Percentiles rank a stretch among this genome's conserved stretches.
Evolutionary conservation across 176 grass and related monocot genomes (phyloP).

Genomic region (Guadua angustifolia): DNA sequence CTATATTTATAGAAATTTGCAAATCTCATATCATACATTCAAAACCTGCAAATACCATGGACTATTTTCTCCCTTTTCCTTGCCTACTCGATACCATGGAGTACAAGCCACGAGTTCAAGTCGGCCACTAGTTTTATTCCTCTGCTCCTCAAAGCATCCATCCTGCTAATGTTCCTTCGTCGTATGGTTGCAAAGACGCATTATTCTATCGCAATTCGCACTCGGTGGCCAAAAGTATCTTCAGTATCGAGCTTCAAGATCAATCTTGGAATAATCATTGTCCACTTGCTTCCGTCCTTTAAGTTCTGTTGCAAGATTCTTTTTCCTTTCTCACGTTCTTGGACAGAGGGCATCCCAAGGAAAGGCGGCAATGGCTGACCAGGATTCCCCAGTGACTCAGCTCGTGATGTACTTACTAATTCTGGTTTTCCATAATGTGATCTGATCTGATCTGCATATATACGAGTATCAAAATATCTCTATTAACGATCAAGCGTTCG

Average conservation of each 20-base stretch:
- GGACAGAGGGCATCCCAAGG: not conserved
- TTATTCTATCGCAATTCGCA: not conserved
- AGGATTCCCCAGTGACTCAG: not conserved
- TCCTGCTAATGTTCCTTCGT: not conserved
- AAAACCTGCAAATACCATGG: not conserved
- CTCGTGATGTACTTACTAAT: constrained; percentile 1
- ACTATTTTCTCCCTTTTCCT: not conserved
- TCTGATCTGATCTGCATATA: not conserved
- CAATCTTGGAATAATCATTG: constrained; percentile 5
- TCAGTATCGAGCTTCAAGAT: not conserved
- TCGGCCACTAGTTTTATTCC: constrained; percentile 1
- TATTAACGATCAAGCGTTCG: too few species aligned
- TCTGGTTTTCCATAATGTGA: not conserved
- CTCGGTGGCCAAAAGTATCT: constrained; percentile 38
- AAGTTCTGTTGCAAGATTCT: not conserved
- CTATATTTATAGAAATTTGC: not conserved
- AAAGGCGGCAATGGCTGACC: not conserved
- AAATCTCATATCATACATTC: not conserved
- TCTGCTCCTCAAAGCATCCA: not conserved
- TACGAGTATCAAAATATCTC: too few species aligned
- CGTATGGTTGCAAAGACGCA: not conserved
- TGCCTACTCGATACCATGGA: not conserved
- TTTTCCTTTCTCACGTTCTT: constrained; percentile 26
- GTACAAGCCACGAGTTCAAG: not conserved
- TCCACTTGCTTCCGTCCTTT: constrained; percentile 1